Evolutionary conservation across 768 basidiomycete species (phyloP).

Genomic region (Tubosaeta brunneosetosa): DNA sequence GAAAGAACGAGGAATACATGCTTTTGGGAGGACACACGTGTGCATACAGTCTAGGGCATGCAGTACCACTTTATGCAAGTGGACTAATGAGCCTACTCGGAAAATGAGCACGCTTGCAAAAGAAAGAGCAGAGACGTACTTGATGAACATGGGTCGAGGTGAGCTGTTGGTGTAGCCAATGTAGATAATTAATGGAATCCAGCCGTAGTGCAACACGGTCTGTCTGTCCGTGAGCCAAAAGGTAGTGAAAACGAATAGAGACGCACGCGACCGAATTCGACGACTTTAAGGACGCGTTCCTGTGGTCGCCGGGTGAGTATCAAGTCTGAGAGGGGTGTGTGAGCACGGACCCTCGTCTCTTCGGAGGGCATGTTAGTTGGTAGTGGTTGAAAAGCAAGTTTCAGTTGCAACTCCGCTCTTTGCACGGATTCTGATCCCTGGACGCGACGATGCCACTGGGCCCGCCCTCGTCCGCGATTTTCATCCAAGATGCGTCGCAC

Average conservation of each 20-base stretch:
- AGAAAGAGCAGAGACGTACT: conserved; percentile 52
- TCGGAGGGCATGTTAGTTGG: conserved; percentile 69
- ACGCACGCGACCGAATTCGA: conserved; percentile 79
- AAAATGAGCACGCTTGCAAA: background rate
- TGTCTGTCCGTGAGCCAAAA: conserved; percentile 28
- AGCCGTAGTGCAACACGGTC: conserved; percentile 90
- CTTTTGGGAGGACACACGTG: conserved; percentile 23
- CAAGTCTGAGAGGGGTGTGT: background rate
- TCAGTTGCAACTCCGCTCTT: conserved; percentile 30
- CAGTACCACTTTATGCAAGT: conserved; percentile 56
- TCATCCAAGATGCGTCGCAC: conserved; percentile 34
- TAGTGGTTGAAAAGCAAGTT: conserved; percentile 6
- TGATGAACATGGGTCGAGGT: conserved; percentile 92
- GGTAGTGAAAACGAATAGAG: background rate
- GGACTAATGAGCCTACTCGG: conserved; percentile 81
- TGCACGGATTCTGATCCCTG: conserved; percentile 9
- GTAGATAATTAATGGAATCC: conserved; percentile 97
- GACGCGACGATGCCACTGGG: conserved; percentile 42
- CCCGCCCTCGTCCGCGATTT: conserved; percentile 43
- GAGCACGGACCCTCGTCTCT: conserved; percentile 70
- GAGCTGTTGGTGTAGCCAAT: conserved; percentile 90
- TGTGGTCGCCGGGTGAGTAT: background rate
- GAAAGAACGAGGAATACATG: background rate
- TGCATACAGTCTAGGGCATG: conserved; percentile 16
- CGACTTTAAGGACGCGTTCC: conserved; percentile 79